phyloP scores from a whole-genome alignment of 306 rosid genomes.

The Fragaria vesca region DNA sequence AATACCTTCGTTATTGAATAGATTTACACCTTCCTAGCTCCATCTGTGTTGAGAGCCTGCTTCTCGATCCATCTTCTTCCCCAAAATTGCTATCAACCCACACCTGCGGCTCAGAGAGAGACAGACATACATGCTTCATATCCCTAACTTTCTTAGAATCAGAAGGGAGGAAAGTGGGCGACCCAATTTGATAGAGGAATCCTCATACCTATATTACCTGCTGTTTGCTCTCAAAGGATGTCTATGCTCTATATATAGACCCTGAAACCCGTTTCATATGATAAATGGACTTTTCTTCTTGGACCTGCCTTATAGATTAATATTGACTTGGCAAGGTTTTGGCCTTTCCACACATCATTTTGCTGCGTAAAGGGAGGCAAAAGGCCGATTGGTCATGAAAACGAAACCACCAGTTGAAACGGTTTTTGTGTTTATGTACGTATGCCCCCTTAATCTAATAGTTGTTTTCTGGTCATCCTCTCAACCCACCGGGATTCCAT shows the following conservation, averaged over 20 bases:
- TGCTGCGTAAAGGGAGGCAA: slow-evolving; percentile 35
- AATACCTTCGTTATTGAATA: slow-evolving; percentile 48
- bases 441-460: slow-evolving; percentile 33
- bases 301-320: background rate
- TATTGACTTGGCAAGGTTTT: background rate
- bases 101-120: background rate
- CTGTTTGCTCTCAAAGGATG: background rate
- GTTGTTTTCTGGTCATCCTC: background rate
- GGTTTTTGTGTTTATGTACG: slow-evolving; percentile 32
- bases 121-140: background rate
- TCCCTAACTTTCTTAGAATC: background rate
- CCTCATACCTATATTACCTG: background rate
- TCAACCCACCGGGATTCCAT: background rate
- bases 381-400: background rate
- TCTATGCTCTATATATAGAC: background rate
- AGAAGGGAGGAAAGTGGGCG: slow-evolving; percentile 3
- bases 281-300: background rate
- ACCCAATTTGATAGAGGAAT: background rate
- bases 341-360: slow-evolving; percentile 21
- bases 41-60: slow-evolving; percentile 18
- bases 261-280: background rate
- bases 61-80: background rate
- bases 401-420: slow-evolving; percentile 4
- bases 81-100: background rate
- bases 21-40: slow-evolving; percentile 20